These are phyloP conservation scores for Alternaria viburni DNA, from an alignment of 2,329 filamentous ascomycete species.

Conservation along the genomic window DNA sequence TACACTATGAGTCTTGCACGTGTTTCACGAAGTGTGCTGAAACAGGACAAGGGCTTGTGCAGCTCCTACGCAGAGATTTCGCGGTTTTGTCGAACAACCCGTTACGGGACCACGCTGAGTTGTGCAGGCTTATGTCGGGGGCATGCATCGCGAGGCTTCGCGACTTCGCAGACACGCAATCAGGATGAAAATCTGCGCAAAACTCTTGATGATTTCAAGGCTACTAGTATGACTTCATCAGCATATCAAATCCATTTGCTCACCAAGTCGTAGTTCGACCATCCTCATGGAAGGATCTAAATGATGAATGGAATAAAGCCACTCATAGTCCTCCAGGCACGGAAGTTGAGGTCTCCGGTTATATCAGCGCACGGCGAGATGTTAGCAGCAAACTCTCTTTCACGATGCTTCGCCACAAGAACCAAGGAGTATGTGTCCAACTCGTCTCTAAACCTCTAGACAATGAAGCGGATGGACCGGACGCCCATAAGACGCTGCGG, in stretches of 20 bases:
- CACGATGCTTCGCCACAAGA: constrained; percentile 61
- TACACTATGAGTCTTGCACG: constrained; percentile 30
- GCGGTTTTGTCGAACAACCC: constrained; percentile 34
- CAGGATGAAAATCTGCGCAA: constrained; percentile 28
- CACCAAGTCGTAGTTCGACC: constrained; percentile 16
- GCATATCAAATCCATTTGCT: constrained; percentile 1
- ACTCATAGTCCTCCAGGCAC: not conserved
- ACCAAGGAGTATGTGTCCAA: constrained; percentile 56
- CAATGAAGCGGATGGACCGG: constrained; percentile 24
- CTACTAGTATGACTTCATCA: constrained; percentile 30
- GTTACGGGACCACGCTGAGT: constrained; percentile 36
- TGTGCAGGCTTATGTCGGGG: constrained; percentile 11
- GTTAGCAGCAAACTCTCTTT: constrained; percentile 75
- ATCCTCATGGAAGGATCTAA: constrained; percentile 30
- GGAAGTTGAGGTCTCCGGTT: constrained; percentile 58
- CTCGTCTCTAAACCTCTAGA: constrained; percentile 55
- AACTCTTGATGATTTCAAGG: constrained; percentile 40
- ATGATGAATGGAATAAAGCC: constrained; percentile 44
- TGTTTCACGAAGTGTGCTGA: constrained; percentile 21
- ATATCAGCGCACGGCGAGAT: constrained; percentile 71
- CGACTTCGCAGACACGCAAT: constrained; percentile 10
- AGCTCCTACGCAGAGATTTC: constrained; percentile 45
- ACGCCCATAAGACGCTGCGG: constrained; percentile 50
- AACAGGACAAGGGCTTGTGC: constrained; percentile 25
- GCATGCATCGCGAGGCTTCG: constrained; percentile 21